phyloP scores from a whole-genome alignment of 495 filamentous ascomycete species.

The Talaromyces wortmannii region DNA sequence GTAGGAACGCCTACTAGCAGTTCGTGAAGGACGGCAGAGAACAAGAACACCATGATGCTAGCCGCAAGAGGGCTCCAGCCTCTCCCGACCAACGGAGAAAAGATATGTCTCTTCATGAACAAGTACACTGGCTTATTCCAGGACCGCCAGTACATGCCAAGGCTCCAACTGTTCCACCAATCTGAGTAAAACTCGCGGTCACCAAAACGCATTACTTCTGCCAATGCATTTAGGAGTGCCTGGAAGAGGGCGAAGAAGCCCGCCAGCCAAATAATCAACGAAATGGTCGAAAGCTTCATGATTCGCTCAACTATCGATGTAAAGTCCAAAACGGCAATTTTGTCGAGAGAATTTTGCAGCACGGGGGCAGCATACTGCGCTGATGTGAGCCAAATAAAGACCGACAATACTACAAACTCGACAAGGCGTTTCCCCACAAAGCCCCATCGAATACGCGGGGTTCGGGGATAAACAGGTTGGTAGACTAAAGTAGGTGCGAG shows the following conservation, averaged over 20 bases:
- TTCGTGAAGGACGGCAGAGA: conserved; percentile 87
- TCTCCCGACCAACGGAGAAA: conserved; percentile 73
- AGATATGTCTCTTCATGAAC: conserved; percentile 93
- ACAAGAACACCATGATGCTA: conserved; percentile 70
- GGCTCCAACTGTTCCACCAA: conserved; percentile 91
- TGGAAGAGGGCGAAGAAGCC: conserved; percentile 98
- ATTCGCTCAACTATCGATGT: conserved; percentile 77
- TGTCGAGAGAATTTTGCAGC: conserved; percentile 79
- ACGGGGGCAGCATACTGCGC: conserved; percentile 92
- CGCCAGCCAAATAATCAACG: conserved; percentile 88
- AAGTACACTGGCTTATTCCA: conserved; percentile 98
- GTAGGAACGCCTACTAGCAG: conserved; percentile 91
- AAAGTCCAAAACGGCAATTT: conserved; percentile 75
- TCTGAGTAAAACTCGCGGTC: conserved; percentile 93
- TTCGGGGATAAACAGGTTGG: conserved; percentile 91
- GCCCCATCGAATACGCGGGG: conserved; percentile 66
- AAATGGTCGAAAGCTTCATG: conserved; percentile 92
- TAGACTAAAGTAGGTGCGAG: conserved; percentile 95
- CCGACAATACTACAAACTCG: conserved; percentile 65
- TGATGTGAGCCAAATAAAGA: conserved; percentile 88
- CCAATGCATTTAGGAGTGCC: conserved; percentile 78
- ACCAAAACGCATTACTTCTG: conserved; percentile 82
- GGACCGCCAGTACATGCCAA: conserved; percentile 86
- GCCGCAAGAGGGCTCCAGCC: conserved; percentile 65
- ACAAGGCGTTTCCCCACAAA: conserved; percentile 78